Base-by-base conservation (phyloP, 441 rosid species). In the Arabidopsis lyrata region DNA sequence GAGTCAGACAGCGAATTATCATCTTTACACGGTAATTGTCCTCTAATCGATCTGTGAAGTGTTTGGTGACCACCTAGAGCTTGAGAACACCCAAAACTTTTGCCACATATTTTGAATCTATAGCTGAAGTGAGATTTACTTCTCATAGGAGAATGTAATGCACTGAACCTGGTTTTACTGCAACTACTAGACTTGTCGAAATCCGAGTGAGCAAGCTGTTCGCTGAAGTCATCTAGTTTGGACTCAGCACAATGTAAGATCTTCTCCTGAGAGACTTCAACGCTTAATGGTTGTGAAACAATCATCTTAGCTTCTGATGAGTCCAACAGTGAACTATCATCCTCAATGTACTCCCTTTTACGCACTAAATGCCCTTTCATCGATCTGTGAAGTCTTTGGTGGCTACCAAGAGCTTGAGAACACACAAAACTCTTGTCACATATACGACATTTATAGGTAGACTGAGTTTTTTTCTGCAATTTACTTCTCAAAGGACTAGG, bases 1-100 rank as follows among this genome's bases (percentile, higher is more conserved):
- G 29, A 32, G 29, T 24, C 58, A 63, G n/a, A 54, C 4, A 48
- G 39, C 15, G 64, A 52, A 13, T 41, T 29, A 39, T 16, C 36
- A 73, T 5, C 61, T 48, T 58, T 53, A 42, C 10, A 16, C 3
- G 14, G 57, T 55, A 67, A 15, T 42, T 14, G 0, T 15, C 41
- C 54, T 18, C 5, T 58, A 29, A 6, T 11, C 38, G 36, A 42
- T 71, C 79, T 75, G 67, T 88, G 90, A 45, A 72, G 57, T 34
- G 74, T 82, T 72, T 86, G 81, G 79, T 87, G 92, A 29, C 90
- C 86, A 58, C 87, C 88, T 59, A 85, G 87, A 44, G 83, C 86
- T 76, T 82, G 86, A 57, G 50, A 62, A 70, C 83, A 67, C 16
- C 47, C 58, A 80, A 86, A 84, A 15, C 18, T 74, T 74, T 80